Conservation (phyloP, 2,329 filamentous ascomycete species). For the Trichophyton equinum region DNA sequence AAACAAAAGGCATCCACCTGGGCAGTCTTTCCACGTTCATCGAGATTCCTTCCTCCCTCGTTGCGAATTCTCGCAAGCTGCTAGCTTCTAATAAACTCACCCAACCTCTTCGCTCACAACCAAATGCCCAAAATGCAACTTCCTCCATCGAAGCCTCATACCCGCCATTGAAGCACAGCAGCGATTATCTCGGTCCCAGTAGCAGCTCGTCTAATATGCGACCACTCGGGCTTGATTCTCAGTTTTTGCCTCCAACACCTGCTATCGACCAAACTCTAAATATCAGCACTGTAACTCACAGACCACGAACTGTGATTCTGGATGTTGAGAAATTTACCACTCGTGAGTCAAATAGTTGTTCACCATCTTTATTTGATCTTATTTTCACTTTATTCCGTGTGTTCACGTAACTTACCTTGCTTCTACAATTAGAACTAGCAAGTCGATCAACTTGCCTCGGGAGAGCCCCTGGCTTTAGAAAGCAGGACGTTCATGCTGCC, state of each 20-base stretch:
- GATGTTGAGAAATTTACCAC: constrained; percentile 21
- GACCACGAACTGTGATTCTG: constrained; percentile 10
- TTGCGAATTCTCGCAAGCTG: background rate
- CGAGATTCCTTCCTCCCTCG: constrained; percentile 14
- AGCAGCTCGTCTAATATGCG: background rate
- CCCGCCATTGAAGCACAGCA: background rate
- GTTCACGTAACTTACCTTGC: background rate
- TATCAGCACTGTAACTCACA: background rate
- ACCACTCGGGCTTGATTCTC: constrained; percentile 2
- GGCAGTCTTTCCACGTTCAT: constrained; percentile 21
- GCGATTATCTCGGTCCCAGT: background rate
- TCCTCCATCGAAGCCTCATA: background rate
- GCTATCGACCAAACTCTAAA: background rate
- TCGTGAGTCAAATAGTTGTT: constrained; percentile 13
- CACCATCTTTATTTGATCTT: too few relatives aligned
- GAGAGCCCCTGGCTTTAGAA: constrained; percentile 25
- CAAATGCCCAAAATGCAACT: background rate
- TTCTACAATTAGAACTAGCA: constrained; percentile 16
- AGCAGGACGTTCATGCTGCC: constrained; percentile 23
- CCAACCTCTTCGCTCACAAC: background rate
- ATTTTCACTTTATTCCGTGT: too few relatives aligned
- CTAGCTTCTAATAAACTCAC: background rate
- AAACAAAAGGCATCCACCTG: constrained; percentile 26
- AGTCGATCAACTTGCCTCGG: constrained; percentile 22
- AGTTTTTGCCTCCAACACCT: background rate